Evolutionary conservation across 1,139 yeast genomes (phyloP).

Genomic region (Geotrichum reessii): DNA sequence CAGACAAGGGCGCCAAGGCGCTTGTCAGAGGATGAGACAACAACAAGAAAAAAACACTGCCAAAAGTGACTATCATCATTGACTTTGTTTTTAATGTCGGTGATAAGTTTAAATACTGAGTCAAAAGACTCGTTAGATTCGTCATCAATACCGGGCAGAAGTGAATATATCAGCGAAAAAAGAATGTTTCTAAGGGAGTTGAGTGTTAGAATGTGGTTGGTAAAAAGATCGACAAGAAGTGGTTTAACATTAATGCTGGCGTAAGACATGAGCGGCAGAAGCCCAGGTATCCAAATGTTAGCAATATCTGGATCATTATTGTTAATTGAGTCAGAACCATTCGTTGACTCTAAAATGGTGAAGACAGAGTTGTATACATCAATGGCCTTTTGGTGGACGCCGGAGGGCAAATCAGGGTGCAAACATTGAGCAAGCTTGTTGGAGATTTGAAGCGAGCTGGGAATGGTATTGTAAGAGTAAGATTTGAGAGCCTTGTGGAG

Average conservation of each 20-base stretch:
- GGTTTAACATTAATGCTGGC: conserved; percentile 89
- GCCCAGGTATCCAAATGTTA: conserved; percentile 80
- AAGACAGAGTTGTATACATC: conserved; percentile 71
- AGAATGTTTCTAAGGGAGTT: conserved; percentile 51
- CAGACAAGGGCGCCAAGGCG: conserved; percentile 79
- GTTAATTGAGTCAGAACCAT: conserved; percentile 18
- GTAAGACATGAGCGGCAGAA: conserved; percentile 76
- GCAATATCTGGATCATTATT: conserved; percentile 20
- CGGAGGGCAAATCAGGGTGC: conserved; percentile 78
- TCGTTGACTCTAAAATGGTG: conserved; percentile 46
- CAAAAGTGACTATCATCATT: conserved; percentile 74
- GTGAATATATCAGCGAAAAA: conserved; percentile 65
- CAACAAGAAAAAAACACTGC: conserved; percentile 71
- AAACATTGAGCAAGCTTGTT: conserved; percentile 52
- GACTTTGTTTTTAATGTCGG: conserved; percentile 51
- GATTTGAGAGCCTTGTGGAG: conserved; percentile 62
- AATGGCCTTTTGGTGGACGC: conserved; percentile 86
- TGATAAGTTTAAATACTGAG: conserved; percentile 55
- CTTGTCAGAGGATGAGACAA: conserved; percentile 72
- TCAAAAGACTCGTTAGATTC: conserved; percentile 78
- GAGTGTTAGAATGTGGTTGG: conserved; percentile 50
- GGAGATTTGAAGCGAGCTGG: conserved; percentile 42
- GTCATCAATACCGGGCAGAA: conserved; percentile 87
- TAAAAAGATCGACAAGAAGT: conserved; percentile 56
- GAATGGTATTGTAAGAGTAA: conserved; percentile 42